Percentiles rank a stretch among this genome's conserved stretches.
phyloP scores from a whole-genome alignment of 805 yeast genomes.

The Hanseniaspora valbyensis region DNA sequence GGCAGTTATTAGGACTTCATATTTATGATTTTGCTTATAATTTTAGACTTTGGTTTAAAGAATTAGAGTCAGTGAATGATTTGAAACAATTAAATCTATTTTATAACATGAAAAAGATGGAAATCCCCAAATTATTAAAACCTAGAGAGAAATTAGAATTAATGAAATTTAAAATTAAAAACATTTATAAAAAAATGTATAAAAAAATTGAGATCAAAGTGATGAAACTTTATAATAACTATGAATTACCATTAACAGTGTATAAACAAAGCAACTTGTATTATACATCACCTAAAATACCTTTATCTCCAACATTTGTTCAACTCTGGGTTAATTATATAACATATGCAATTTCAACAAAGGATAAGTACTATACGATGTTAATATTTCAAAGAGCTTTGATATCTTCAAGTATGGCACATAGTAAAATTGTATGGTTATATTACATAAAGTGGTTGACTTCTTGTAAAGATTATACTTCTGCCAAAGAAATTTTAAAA shows the following conservation, averaged over 20 bases:
- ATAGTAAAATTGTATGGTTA: constrained; percentile 27
- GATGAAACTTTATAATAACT: constrained; percentile 24
- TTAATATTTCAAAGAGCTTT: constrained; percentile 28
- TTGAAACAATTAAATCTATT: constrained; percentile 22
- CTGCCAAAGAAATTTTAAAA: constrained; percentile 17
- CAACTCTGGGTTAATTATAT: constrained; percentile 25
- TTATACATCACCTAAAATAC: constrained; percentile 24
- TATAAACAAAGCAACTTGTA: constrained; percentile 17
- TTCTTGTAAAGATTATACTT: constrained; percentile 14
- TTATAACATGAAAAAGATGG: constrained; percentile 22
- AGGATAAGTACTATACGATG: constrained; percentile 19
- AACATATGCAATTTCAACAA: constrained; percentile 23
- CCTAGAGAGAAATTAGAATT: constrained; percentile 12
- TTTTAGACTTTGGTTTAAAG: constrained; percentile 26
- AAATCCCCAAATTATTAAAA: constrained; percentile 15
- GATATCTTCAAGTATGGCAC: constrained; percentile 22
- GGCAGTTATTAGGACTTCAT: constrained; percentile 28
- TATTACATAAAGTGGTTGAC: constrained; percentile 27
- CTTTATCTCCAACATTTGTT: constrained; percentile 22
- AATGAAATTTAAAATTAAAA: constrained; percentile 25
- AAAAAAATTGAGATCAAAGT: constrained; percentile 26
- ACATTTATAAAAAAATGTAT: constrained; percentile 26
- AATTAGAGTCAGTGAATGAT: constrained; percentile 25
- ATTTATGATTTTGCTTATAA: constrained; percentile 26
- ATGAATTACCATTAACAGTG: constrained; percentile 24